Conservation (phyloP, 495 filamentous ascomycete species). For the Hypomontagnella monticulosa region DNA sequence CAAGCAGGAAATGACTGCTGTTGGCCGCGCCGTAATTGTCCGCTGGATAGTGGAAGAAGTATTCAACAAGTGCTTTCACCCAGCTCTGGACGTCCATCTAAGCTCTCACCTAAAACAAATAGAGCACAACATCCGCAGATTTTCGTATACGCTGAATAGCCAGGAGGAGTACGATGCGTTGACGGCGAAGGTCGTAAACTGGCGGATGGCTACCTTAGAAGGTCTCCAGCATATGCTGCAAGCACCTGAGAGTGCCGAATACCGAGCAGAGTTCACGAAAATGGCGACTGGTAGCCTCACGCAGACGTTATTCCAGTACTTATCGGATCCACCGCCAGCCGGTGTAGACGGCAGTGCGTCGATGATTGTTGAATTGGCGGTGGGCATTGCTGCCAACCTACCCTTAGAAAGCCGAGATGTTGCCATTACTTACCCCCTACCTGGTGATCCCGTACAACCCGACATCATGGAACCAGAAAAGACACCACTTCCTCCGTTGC, state of each 20-base stretch:
- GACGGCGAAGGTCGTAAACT: slow-evolving; percentile 85
- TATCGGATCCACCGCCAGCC: slow-evolving; percentile 77
- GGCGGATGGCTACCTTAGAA: slow-evolving; percentile 93
- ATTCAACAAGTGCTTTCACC: slow-evolving; percentile 91
- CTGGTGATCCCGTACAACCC: slow-evolving; percentile 71
- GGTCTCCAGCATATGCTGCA: slow-evolving; percentile 79
- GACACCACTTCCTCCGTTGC: slow-evolving; percentile 73
- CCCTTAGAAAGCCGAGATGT: slow-evolving; percentile 93
- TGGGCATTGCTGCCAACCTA: slow-evolving; percentile 85
- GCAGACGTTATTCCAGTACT: slow-evolving; percentile 70
- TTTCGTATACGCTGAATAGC: slow-evolving; percentile 72
- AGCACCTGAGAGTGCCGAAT: slow-evolving; percentile 68
- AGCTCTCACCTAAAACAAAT: slow-evolving; percentile 84
- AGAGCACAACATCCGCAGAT: slow-evolving; percentile 86
- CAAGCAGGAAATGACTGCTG: slow-evolving; percentile 95
- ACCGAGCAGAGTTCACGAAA: slow-evolving; percentile 72
- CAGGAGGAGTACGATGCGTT: slow-evolving; percentile 91
- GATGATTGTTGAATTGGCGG: slow-evolving; percentile 93
- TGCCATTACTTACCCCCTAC: slow-evolving; percentile 81
- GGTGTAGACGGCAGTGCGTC: slow-evolving; percentile 82
- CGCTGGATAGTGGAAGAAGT: slow-evolving; percentile 92
- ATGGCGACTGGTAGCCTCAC: slow-evolving; percentile 76
- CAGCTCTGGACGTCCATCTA: slow-evolving; percentile 76
- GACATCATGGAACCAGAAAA: slow-evolving; percentile 87
- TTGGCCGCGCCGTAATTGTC: slow-evolving; percentile 89